Base-by-base conservation (phyloP, 148 eudicot species). In the Silene conica region DNA sequence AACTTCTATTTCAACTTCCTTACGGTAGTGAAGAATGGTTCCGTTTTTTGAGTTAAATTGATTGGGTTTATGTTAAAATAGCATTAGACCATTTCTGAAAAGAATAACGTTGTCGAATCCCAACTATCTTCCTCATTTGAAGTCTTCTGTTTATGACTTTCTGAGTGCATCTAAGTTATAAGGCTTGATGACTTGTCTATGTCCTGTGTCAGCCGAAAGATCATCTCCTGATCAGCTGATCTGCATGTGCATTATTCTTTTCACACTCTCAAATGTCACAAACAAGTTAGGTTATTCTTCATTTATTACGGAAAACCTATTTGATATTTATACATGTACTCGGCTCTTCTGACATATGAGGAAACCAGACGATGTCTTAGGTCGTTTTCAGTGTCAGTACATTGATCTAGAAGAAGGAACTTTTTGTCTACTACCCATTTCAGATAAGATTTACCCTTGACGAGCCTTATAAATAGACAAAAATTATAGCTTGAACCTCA, bases 391-490 rank as follows among this genome's bases (percentile, higher is more conserved):
- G 26, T 31, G 34, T 31, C 34, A 31, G 34, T 31, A 31, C 34
- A 31, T 28, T 0, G 34, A 31, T 31, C 34, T 31, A 31, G 54
- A 11, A 59, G 50, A 28, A 66, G 12, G 21, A 31, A 31, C 34
- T 31, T 28, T 28, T 31, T 31, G 34, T 31, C 34, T 31, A 31
- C 4, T 31, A 31, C 5, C 34, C 34, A 31, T 2, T 3, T 2
- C 34, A 5, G 34, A 31, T 31, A 31, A 14, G 22, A 23, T 23
- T 18, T 63, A 0, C 63, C 79, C 45, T 28, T 38, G 28, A 20
- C 26, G n/a, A 41, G 5, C 63, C 63, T 22, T 78, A 78, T 78
- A 78, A 72, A 78, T 78, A 78, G 76, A 55, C 76, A 25, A n/a
- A 25, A n/a, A 45, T 3, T 31, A 31, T 31, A 31, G 34, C 34